Evolutionary conservation across 2,329 filamentous ascomycete species (phyloP).

Genomic region (Cercospora brassicicola): DNA sequence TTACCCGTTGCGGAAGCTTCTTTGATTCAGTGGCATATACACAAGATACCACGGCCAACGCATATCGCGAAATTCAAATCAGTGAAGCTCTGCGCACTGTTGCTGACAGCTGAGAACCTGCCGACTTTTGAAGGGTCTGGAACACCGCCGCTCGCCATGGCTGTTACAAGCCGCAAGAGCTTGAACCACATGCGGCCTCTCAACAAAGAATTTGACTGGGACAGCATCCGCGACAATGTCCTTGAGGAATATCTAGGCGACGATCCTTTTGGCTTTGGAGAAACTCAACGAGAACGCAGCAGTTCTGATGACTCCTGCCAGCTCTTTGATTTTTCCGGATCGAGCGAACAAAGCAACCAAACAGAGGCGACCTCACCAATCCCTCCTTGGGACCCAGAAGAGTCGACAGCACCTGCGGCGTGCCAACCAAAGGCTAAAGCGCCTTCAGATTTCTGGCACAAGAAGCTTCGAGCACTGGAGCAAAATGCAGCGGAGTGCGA

Average conservation of each 20-base stretch:
- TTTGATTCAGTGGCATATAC: slow-evolving; percentile 16
- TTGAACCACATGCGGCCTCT: slow-evolving; percentile 46
- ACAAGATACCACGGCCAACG: neutral
- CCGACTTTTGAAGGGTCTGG: neutral
- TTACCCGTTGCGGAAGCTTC: slow-evolving; percentile 21
- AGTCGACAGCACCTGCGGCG: slow-evolving; percentile 26
- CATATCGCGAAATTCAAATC: neutral
- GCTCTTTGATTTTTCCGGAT: slow-evolving; percentile 51
- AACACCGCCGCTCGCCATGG: slow-evolving; percentile 22
- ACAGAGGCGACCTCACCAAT: slow-evolving; percentile 49
- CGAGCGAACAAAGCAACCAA: slow-evolving; percentile 51
- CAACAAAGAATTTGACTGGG: slow-evolving; percentile 56
- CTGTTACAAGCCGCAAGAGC: slow-evolving; percentile 24
- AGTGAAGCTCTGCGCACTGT: neutral
- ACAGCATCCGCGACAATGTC: slow-evolving; percentile 60
- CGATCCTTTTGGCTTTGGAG: slow-evolving; percentile 53
- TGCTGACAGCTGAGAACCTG: neutral
- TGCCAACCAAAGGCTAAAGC: slow-evolving; percentile 42
- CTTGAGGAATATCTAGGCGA: slow-evolving; percentile 65
- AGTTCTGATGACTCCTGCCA: slow-evolving; percentile 53
- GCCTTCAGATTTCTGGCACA: slow-evolving; percentile 55
- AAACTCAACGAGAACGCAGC: slow-evolving; percentile 51
- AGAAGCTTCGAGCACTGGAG: slow-evolving; percentile 54
- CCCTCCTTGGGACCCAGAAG: slow-evolving; percentile 46
- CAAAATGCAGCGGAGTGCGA: slow-evolving; percentile 50